Conservation (phyloP, 2,329 filamentous ascomycete genomes). For the Cadophora malorum region DNA sequence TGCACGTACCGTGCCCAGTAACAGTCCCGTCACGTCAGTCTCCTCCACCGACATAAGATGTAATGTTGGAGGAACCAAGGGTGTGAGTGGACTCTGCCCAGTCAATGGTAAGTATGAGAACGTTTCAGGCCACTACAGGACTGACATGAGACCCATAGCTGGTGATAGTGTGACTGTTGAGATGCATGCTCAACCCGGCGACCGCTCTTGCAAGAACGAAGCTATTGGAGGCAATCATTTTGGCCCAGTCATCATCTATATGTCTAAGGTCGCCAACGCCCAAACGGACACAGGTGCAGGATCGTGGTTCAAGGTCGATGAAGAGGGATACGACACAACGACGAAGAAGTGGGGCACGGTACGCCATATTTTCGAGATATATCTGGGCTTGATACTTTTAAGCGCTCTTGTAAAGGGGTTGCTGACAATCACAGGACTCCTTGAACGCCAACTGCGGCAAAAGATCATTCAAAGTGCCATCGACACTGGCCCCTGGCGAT, state of each 20-base stretch:
- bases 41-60: constrained; percentile 57
- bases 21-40: constrained; percentile 58
- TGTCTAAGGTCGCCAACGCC: constrained; percentile 57
- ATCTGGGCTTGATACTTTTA: neutral
- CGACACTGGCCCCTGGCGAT: constrained; percentile 58
- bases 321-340: constrained; percentile 35
- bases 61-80: constrained; percentile 49
- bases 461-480: constrained; percentile 56
- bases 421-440: constrained; percentile 25
- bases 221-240: constrained; percentile 62
- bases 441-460: constrained; percentile 52
- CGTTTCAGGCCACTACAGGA: neutral
- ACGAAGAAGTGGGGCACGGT: constrained; percentile 36
- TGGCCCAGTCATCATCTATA: constrained; percentile 59
- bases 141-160: constrained; percentile 25
- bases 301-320: constrained; percentile 59
- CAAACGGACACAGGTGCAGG: constrained; percentile 52
- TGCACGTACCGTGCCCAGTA: constrained; percentile 56
- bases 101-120: constrained; percentile 26
- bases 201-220: constrained; percentile 54
- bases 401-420: constrained; percentile 6
- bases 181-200: constrained; percentile 59
- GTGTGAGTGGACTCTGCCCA: constrained; percentile 45
- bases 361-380: constrained; percentile 4
- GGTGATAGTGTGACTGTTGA: constrained; percentile 60